phyloP scores from a whole-genome alignment of 2,329 filamentous ascomycete species.

The Diplocarpon rosae region DNA sequence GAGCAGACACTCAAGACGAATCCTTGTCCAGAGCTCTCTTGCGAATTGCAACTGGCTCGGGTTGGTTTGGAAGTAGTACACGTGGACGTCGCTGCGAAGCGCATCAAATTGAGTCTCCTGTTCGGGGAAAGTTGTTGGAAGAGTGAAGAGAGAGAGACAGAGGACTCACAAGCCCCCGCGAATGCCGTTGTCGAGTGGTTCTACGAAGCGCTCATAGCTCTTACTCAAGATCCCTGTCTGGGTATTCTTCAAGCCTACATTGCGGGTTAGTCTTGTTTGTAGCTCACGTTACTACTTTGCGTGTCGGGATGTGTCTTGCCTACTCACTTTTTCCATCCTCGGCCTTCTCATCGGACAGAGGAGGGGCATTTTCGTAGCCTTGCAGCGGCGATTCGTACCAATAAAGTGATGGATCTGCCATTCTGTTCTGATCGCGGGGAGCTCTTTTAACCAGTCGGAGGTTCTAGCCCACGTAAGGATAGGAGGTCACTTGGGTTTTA shows the following conservation, averaged over 20 bases:
- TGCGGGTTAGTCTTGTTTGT: neutral
- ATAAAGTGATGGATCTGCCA: slow-evolving; percentile 40
- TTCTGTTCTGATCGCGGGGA: slow-evolving; percentile 21
- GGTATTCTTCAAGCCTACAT: slow-evolving; percentile 45
- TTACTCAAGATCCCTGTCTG: slow-evolving; percentile 47
- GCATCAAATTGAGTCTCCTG: neutral
- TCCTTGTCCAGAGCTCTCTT: slow-evolving; percentile 62
- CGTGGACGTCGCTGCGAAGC: slow-evolving; percentile 56
- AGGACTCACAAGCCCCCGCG: slow-evolving; percentile 59
- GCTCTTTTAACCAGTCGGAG: too few relatives aligned
- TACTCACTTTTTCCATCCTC: slow-evolving; percentile 62
- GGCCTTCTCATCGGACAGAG: slow-evolving; percentile 33
- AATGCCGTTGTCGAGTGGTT: slow-evolving; percentile 53
- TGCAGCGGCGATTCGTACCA: slow-evolving; percentile 40
- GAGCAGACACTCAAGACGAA: slow-evolving; percentile 65
- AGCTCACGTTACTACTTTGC: neutral
- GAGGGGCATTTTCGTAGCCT: slow-evolving; percentile 37
- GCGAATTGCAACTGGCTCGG: slow-evolving; percentile 55
- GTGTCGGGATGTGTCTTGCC: neutral
- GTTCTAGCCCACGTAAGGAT: neutral
- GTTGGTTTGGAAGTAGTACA: slow-evolving; percentile 66
- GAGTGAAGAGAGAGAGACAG: neutral
- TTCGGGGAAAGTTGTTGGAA: neutral
- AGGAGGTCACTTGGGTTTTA: neutral
- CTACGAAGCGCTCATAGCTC: slow-evolving; percentile 59